These are phyloP conservation scores for Grosmannia clavigera DNA, from an alignment of 2,329 filamentous ascomycete species.

Conservation along the genomic window DNA sequence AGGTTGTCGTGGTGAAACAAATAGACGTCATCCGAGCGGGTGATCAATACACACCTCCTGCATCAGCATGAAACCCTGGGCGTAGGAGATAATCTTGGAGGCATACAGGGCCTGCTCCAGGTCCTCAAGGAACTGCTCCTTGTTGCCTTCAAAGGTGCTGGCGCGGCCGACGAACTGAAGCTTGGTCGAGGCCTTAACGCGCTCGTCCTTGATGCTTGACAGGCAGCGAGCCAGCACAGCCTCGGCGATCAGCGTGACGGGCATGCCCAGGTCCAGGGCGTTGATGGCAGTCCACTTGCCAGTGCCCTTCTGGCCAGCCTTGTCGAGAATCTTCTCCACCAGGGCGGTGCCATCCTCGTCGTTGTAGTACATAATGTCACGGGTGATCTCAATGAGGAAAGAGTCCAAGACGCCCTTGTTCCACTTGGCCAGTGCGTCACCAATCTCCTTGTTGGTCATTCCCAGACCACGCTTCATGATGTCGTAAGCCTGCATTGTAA, in stretches of 20 bases:
- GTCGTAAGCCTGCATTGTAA: constrained; percentile 71
- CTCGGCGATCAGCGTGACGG: constrained; percentile 95
- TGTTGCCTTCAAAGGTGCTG: constrained; percentile 78
- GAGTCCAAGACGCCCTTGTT: constrained; percentile 98
- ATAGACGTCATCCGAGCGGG: too few relatives aligned
- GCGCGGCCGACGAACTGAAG: constrained; percentile 62
- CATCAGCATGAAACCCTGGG: constrained; percentile 99
- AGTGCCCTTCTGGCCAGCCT: constrained; percentile 97
- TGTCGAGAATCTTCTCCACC: constrained; percentile 97
- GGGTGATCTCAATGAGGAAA: constrained; percentile 98
- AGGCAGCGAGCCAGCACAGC: constrained; percentile 91
- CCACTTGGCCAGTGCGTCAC: constrained; percentile 88
- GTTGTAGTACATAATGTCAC: constrained; percentile 96
- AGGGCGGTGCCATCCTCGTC: constrained; percentile 85
- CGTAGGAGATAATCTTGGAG: constrained; percentile 99
- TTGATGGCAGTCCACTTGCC: constrained; percentile 99
- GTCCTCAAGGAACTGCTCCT: constrained; percentile 86
- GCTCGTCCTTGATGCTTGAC: constrained; percentile 89
- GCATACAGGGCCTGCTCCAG: constrained; percentile 98
- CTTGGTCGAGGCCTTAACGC: constrained; percentile 65
- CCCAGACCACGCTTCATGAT: constrained; percentile 98
- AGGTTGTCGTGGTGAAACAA: neutral
- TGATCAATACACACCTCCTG: constrained; percentile 58
- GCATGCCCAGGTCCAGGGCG: constrained; percentile 95
- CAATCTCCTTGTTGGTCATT: constrained; percentile 84